Conservation (phyloP, 1,139 yeast species). For the Taphrina confusa region DNA sequence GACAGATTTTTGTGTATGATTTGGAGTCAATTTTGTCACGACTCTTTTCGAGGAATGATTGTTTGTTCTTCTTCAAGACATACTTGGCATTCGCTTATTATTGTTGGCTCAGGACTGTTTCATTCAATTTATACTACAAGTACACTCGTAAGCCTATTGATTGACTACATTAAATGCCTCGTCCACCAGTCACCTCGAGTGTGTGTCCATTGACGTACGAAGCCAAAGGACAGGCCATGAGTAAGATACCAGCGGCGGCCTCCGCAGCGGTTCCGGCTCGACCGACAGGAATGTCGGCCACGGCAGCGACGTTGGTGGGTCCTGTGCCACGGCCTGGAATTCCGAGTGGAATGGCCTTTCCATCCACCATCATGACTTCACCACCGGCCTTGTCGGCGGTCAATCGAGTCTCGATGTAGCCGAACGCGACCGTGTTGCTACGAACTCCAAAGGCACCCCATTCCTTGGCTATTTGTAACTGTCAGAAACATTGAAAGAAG, state of each 20-base stretch:
- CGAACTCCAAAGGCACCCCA: conserved; percentile 36
- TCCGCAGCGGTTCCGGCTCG: conserved; percentile 33
- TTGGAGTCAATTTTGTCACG: too few species aligned
- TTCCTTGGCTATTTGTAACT: conserved; percentile 10
- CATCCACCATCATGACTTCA: conserved; percentile 34
- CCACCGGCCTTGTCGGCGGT: conserved; percentile 33
- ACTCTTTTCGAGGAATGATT: too few species aligned
- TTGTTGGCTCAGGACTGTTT: too few species aligned
- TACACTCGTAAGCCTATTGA: too few species aligned
- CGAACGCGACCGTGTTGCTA: conserved; percentile 32
- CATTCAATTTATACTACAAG: too few species aligned
- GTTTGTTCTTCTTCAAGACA: too few species aligned
- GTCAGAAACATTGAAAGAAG: neutral
- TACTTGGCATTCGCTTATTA: too few species aligned
- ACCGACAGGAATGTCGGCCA: conserved; percentile 30
- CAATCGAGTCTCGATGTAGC: conserved; percentile 35
- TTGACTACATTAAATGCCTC: conserved; percentile 8
- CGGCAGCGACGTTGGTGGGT: conserved; percentile 23
- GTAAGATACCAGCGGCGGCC: conserved; percentile 31
- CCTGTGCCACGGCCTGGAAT: conserved; percentile 34
- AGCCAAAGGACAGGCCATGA: conserved; percentile 29
- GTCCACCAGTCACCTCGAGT: conserved; percentile 31
- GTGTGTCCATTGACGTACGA: conserved; percentile 34
- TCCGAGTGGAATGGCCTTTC: conserved; percentile 29
- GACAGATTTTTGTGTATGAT: too few species aligned